phyloP scores from a whole-genome alignment of 495 filamentous ascomycete species.

The Trichocladium antarcticum region DNA sequence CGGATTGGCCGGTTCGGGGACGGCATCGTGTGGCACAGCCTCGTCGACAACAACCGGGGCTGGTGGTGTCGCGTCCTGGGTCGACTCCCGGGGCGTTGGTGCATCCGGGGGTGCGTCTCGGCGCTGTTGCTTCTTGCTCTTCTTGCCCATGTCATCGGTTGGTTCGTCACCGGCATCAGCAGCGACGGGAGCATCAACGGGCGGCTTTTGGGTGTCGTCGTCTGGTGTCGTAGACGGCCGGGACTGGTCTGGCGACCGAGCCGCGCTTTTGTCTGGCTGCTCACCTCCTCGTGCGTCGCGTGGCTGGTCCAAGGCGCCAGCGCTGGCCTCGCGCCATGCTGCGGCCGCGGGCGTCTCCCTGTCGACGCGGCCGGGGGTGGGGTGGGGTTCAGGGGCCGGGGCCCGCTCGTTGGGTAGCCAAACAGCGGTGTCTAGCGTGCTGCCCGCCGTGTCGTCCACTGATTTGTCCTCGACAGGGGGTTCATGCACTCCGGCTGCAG shows the following conservation, averaged over 20 bases:
- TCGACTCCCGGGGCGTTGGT: conserved; percentile 4
- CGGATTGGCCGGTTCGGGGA: background rate
- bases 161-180: conserved; percentile 13
- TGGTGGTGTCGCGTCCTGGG: background rate
- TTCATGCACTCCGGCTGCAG: conserved; percentile 17
- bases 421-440: conserved; percentile 24
- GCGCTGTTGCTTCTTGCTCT: conserved; percentile 27
- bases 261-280: conserved; percentile 8
- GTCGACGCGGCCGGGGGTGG: conserved; percentile 10
- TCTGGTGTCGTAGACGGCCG: conserved; percentile 1
- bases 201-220: conserved; percentile 4
- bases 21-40: background rate
- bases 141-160: conserved; percentile 21
- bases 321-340: conserved; percentile 1
- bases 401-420: conserved; percentile 17
- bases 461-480: conserved; percentile 21
- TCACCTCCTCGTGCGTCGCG: conserved; percentile 7
- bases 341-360: conserved; percentile 2
- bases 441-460: conserved; percentile 21
- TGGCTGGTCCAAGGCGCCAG: conserved; percentile 4
- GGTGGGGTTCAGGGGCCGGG: conserved; percentile 8
- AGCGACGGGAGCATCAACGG: conserved; percentile 3
- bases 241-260: conserved; percentile 6
- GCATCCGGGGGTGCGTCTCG: conserved; percentile 10
- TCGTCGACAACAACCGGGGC: background rate